Evolutionary conservation across 2,329 filamentous ascomycete species (phyloP).

Genomic region (Aspergillus fijiensis): DNA sequence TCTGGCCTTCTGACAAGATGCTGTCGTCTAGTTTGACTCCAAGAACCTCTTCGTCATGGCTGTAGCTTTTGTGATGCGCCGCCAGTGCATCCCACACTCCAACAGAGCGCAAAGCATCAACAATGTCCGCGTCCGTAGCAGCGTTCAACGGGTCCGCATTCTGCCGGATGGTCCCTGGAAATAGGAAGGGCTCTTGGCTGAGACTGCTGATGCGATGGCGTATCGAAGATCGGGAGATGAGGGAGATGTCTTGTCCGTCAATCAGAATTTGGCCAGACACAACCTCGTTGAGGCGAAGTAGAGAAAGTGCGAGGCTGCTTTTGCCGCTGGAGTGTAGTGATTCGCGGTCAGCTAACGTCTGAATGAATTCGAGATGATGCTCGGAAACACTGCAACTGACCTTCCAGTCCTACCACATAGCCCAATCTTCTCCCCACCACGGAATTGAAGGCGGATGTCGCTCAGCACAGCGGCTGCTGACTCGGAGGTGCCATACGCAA

Average conservation of each 20-base stretch:
- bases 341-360: too few species aligned
- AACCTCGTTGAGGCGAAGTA: too few species aligned
- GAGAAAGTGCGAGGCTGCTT: too few species aligned
- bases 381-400: too few species aligned
- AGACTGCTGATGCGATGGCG: background rate
- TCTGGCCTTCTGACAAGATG: background rate
- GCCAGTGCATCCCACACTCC: background rate
- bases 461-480: too few species aligned
- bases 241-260: background rate
- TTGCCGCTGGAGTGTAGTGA: too few species aligned
- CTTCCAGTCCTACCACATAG: too few species aligned
- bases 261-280: background rate
- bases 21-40: background rate
- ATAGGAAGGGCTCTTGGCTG: background rate
- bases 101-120: background rate
- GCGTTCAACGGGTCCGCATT: background rate
- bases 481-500: background rate
- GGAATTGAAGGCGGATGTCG: background rate
- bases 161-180: background rate
- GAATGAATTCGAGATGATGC: too few species aligned
- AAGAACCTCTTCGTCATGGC: background rate
- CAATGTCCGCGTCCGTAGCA: background rate
- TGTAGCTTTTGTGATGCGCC: background rate
- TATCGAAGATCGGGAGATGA: background rate
- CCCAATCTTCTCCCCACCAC: background rate